phyloP scores from a whole-genome alignment of 2,329 filamentous ascomycete genomes.

The Talaromyces pinophilus region DNA sequence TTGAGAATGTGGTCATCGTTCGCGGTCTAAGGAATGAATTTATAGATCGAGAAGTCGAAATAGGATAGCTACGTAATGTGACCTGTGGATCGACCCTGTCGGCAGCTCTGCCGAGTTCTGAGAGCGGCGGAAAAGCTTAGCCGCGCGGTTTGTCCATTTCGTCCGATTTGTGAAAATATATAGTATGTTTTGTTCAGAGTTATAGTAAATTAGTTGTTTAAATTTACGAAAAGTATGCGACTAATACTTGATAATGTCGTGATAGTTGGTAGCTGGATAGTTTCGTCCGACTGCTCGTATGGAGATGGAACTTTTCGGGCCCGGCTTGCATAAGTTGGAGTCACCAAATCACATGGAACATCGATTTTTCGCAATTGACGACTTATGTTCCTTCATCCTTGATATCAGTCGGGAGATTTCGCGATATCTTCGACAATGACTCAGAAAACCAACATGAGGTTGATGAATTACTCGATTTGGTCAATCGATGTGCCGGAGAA shows the following conservation, averaged over 20 bases:
- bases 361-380: background rate
- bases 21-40: background rate
- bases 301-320: background rate
- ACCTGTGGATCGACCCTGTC: slow-evolving; percentile 7
- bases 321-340: background rate
- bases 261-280: background rate
- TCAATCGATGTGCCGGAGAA: background rate
- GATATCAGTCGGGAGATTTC: background rate
- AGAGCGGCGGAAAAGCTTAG: background rate
- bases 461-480: background rate
- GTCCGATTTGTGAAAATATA: background rate
- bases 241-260: background rate
- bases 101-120: background rate
- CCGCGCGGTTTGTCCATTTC: background rate
- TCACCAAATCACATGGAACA: background rate
- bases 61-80: slow-evolving; percentile 10
- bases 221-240: background rate
- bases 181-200: background rate
- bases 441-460: background rate
- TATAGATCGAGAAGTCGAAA: slow-evolving; percentile 30
- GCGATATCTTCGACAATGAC: background rate
- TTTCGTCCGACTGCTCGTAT: background rate
- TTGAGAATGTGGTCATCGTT: background rate
- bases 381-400: background rate
- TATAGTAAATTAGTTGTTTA: background rate